Percentiles rank a stretch among this genome's conserved stretches.
phyloP scores from a whole-genome alignment of 2,329 filamentous ascomycete genomes.

The Aspergillus nomiae region DNA sequence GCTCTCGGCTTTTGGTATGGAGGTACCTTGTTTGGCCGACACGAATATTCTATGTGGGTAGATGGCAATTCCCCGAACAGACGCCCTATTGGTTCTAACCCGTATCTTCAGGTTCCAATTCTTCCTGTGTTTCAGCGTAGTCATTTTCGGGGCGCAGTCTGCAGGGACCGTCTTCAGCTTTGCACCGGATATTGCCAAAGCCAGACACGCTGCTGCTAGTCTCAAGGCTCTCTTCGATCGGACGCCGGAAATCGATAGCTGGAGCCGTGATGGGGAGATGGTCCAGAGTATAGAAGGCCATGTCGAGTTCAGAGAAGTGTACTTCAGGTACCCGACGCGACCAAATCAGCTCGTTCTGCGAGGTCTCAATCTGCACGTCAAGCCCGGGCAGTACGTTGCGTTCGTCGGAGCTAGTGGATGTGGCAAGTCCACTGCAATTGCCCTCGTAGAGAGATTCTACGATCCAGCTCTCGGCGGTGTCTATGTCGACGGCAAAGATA shows the following conservation, averaged over 20 bases:
- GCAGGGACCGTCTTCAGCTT: conserved; percentile 34
- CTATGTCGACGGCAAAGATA: conserved; percentile 62
- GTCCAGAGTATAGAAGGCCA: conserved; percentile 52
- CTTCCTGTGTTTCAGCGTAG: conserved; percentile 48
- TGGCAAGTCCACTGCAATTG: conserved; percentile 66
- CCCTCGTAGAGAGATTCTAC: conserved; percentile 65
- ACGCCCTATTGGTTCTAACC: not conserved
- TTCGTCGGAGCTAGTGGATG: conserved; percentile 58
- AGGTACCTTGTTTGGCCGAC: conserved; percentile 54
- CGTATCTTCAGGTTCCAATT: conserved; percentile 28
- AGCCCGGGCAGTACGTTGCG: conserved; percentile 52
- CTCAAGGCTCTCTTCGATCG: conserved; percentile 45
- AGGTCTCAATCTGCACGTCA: conserved; percentile 29
- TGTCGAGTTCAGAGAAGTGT: conserved; percentile 46
- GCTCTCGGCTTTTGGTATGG: conserved; percentile 66
- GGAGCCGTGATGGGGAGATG: conserved; percentile 23
- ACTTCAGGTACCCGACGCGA: conserved; percentile 33
- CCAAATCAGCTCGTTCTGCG: conserved; percentile 19
- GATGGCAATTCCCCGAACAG: not conserved
- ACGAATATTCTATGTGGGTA: conserved; percentile 42
- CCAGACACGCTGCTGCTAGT: conserved; percentile 40
- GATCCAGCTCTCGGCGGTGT: conserved; percentile 64
- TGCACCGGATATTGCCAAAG: conserved; percentile 26
- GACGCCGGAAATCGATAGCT: conserved; percentile 18
- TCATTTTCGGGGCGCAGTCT: conserved; percentile 38